phyloP scores from a whole-genome alignment of 352 stramenopile genomes.

The Phytophthora brassicae region DNA sequence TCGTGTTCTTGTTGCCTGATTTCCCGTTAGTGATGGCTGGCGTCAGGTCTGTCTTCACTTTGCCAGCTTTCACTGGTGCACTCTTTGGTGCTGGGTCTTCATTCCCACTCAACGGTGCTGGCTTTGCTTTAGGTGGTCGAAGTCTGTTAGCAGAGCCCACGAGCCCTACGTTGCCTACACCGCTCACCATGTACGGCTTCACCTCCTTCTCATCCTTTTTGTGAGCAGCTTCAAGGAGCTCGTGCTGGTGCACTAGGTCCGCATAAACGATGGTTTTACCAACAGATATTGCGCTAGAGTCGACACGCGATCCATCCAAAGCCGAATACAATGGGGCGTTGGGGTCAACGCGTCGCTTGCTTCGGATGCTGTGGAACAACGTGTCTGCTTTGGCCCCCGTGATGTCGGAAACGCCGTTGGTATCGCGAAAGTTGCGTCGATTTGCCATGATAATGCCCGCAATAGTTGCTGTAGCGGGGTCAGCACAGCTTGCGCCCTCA shows the following conservation, averaged over 20 bases:
- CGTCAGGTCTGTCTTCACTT: constrained; percentile 33
- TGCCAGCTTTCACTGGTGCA: constrained; percentile 20
- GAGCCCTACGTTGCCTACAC: constrained; percentile 66
- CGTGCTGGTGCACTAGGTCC: constrained; percentile 49
- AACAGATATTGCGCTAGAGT: constrained; percentile 65
- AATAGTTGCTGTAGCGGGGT: constrained; percentile 55
- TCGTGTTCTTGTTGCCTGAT: constrained; percentile 6
- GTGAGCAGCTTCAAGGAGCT: constrained; percentile 31
- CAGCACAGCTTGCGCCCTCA: constrained; percentile 49
- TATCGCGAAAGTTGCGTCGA: constrained; percentile 57
- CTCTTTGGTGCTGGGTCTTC: constrained; percentile 12
- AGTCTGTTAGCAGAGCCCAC: constrained; percentile 17
- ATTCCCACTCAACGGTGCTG: constrained; percentile 14
- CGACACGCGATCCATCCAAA: constrained; percentile 58
- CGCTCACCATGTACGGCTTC: constrained; percentile 46
- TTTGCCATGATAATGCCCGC: constrained; percentile 60
- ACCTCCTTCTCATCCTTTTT: constrained; percentile 9
- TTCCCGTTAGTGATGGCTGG: constrained; percentile 12
- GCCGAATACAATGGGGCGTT: constrained; percentile 62
- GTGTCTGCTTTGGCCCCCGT: constrained; percentile 64
- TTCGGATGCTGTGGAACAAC: constrained; percentile 67
- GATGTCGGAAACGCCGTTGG: constrained; percentile 69
- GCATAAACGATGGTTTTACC: constrained; percentile 76
- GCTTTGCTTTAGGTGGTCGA: constrained; percentile 18
- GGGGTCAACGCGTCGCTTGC: constrained; percentile 62